Evolutionary conservation across 108 stramenopile genomes (phyloP).

Genomic region (Conticribra guillardii): DNA sequence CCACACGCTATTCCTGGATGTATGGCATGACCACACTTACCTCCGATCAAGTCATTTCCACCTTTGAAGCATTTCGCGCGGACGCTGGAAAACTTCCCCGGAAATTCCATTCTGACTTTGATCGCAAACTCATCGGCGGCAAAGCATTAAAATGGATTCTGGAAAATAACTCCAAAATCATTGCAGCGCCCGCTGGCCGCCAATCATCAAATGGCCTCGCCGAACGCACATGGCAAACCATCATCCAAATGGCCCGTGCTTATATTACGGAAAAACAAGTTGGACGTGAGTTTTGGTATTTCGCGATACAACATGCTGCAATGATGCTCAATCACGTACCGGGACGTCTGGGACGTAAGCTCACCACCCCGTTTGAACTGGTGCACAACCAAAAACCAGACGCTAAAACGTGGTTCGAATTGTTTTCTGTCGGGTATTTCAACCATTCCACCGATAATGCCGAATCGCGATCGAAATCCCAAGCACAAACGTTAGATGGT

Average conservation of each 20-base stretch:
- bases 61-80: background rate
- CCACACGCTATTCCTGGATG: constrained; percentile 2
- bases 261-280: too few relatives aligned
- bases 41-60: background rate
- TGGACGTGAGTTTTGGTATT: too few relatives aligned
- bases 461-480: background rate
- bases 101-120: constrained; percentile 12
- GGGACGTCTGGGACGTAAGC: too few relatives aligned
- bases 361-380: background rate
- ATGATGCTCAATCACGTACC: too few relatives aligned
- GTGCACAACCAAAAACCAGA: background rate
- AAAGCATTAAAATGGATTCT: background rate
- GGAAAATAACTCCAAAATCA: background rate
- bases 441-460: background rate
- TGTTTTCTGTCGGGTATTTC: too few relatives aligned
- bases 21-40: constrained; percentile 7
- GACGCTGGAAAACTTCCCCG: constrained; percentile 1
- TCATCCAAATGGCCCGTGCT: too few relatives aligned
- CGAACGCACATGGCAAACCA: too few relatives aligned
- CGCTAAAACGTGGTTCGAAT: background rate
- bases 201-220: too few relatives aligned
- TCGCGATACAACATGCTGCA: too few relatives aligned
- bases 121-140: constrained; percentile 8
- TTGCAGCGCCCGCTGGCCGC: constrained; percentile 6
- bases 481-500: too few relatives aligned